A percentile compares a stretch with the other conserved stretches of the same genome.
Evolutionary conservation across 306 rosid genomes (phyloP).

Genomic region (Castanopsis chinensis): DNA sequence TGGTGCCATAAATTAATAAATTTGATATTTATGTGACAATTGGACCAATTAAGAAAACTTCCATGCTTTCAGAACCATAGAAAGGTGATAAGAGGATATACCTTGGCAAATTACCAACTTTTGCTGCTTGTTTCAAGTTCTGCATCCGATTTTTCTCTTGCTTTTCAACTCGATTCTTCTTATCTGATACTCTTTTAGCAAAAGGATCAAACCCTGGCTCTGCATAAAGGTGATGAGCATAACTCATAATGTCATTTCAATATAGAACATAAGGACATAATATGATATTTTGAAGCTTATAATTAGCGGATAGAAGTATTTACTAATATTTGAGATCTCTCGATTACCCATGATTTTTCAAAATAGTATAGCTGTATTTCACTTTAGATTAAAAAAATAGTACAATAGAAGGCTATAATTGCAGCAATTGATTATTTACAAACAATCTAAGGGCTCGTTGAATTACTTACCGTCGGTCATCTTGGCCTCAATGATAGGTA

Average conservation of each 20-base stretch:
- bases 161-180: constrained; percentile 71
- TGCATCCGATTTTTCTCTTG: constrained; percentile 69
- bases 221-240: constrained; percentile 28
- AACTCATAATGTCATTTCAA: not conserved
- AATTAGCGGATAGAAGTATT: not conserved
- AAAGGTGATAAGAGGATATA: constrained; percentile 26
- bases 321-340: not conserved
- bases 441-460: not conserved
- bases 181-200: constrained; percentile 69
- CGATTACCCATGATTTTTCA: not conserved
- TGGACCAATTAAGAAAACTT: not conserved
- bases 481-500: constrained; percentile 93
- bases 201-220: constrained; percentile 85
- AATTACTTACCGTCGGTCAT: constrained; percentile 65
- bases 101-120: constrained; percentile 89
- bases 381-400: not conserved
- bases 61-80: constrained; percentile 6
- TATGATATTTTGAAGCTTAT: not conserved
- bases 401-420: not conserved
- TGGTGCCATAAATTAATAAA: not conserved
- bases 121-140: constrained; percentile 84
- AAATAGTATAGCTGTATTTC: not conserved
- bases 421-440: not conserved
- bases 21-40: not conserved
- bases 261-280: not conserved